phyloP scores from a whole-genome alignment of 352 stramenopile genomes.

The Globisporangium perplexum region DNA sequence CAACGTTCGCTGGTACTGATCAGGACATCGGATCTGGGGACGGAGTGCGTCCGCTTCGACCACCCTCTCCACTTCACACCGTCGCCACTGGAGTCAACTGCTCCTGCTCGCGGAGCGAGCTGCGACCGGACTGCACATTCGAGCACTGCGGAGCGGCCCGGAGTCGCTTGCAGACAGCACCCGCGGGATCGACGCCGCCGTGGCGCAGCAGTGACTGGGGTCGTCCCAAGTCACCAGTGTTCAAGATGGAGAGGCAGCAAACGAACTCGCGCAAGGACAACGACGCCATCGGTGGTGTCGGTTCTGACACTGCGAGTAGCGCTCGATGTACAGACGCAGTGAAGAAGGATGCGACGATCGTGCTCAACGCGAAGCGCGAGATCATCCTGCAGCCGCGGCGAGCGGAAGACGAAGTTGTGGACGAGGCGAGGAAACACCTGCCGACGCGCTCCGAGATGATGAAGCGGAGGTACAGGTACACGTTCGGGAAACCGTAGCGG shows the following conservation, averaged over 20 bases:
- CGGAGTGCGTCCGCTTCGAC: neutral
- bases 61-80: neutral
- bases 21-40: neutral
- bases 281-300: neutral
- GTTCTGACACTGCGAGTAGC: neutral
- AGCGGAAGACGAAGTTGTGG: slow-evolving; percentile 18
- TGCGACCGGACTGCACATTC: neutral
- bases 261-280: neutral
- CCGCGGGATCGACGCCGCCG: neutral
- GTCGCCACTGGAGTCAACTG: neutral
- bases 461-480: slow-evolving; percentile 42
- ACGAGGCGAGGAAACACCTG: slow-evolving; percentile 10
- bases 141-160: slow-evolving; percentile 9
- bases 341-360: slow-evolving; percentile 35
- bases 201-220: too few species aligned
- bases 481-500: slow-evolving; percentile 18
- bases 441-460: slow-evolving; percentile 51
- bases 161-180: neutral
- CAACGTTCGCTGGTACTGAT: neutral
- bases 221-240: slow-evolving; percentile 4
- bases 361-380: slow-evolving; percentile 41
- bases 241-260: slow-evolving; percentile 8
- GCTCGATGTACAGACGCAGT: neutral
- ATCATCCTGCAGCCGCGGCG: slow-evolving; percentile 25
- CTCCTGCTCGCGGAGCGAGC: slow-evolving; percentile 9